Conservation (phyloP, 2,329 filamentous ascomycete species). For the Xylariaceae sp. region DNA sequence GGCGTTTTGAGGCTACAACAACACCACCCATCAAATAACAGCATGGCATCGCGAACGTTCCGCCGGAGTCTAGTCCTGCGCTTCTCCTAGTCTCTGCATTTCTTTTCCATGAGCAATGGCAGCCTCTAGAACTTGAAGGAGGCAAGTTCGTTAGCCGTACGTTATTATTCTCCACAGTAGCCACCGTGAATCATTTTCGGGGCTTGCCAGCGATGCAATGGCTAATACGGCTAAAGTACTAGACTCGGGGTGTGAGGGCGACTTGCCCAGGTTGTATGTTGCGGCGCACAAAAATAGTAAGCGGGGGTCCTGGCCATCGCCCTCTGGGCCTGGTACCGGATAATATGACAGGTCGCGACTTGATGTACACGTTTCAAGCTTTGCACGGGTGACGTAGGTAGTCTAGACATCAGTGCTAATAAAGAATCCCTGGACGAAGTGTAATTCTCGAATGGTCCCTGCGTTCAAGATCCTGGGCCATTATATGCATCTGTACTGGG, state of each 20-base stretch:
- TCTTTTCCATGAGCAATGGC: no score
- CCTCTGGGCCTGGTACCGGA: slow-evolving; percentile 11
- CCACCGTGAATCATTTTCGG: background rate
- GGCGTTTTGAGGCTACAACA: no score
- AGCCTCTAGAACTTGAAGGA: no score
- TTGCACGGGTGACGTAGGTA: slow-evolving; percentile 24
- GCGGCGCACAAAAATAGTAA: slow-evolving; percentile 16
- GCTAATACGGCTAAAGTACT: slow-evolving; percentile 21
- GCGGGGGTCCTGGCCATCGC: slow-evolving; percentile 14
- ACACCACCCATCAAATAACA: no score
- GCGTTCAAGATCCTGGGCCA: slow-evolving; percentile 8
- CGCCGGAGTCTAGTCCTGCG: background rate
- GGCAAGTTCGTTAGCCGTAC: slow-evolving; percentile 1
- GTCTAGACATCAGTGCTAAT: slow-evolving; percentile 26
- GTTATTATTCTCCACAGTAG: background rate
- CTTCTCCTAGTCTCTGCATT: background rate
- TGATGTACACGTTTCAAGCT: slow-evolving; percentile 14
- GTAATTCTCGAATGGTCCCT: slow-evolving; percentile 4
- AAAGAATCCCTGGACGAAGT: slow-evolving; percentile 13
- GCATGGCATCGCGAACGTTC: background rate
- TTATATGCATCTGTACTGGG: no score
- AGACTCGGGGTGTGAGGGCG: slow-evolving; percentile 16
- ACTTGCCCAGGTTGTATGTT: slow-evolving; percentile 4
- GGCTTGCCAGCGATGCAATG: slow-evolving; percentile 8
- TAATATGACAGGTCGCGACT: slow-evolving; percentile 18